Percentiles rank a stretch among this genome's conserved stretches.
Evolutionary conservation across 768 basidiomycete species (phyloP).

Genomic region (Sistotremastrum niveocremeum): DNA sequence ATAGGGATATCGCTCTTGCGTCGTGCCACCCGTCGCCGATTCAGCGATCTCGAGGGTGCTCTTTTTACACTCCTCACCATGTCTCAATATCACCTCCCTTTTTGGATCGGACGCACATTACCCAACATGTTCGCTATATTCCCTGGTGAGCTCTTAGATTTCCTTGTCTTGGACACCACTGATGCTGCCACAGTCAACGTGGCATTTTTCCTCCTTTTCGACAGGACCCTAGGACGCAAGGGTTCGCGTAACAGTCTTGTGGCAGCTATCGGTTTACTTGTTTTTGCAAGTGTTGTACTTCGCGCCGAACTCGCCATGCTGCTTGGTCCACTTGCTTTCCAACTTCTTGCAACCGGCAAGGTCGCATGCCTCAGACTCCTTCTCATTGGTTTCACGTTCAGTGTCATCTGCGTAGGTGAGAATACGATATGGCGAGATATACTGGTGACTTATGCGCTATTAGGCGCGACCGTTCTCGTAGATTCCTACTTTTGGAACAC

Average conservation of each 20-base stretch:
- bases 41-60: constrained; percentile 41
- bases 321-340: constrained; percentile 45
- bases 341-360: constrained; percentile 31
- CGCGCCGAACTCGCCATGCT: constrained; percentile 70
- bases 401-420: constrained; percentile 38
- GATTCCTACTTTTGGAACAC: constrained; percentile 83
- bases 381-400: constrained; percentile 35
- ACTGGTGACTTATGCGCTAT: not conserved
- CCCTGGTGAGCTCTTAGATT: constrained; percentile 36
- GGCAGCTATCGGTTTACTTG: constrained; percentile 43
- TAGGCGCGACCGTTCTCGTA: constrained; percentile 47
- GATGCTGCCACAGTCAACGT: constrained; percentile 36
- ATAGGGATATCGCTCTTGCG: constrained; percentile 48
- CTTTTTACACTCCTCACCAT: constrained; percentile 58
- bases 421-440: constrained; percentile 6
- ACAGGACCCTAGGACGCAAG: constrained; percentile 23
- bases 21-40: constrained; percentile 47
- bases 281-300: constrained; percentile 54
- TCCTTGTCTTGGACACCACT: not conserved
- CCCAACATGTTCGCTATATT: constrained; percentile 90
- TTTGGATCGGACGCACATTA: constrained; percentile 86
- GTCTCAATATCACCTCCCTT: constrained; percentile 83
- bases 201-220: constrained; percentile 35
- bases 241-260: constrained; percentile 10
- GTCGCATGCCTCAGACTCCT: constrained; percentile 31